Percentiles rank a stretch among this genome's conserved stretches.
These are phyloP conservation scores for Rhytidiadelphus loreus DNA, from an alignment of 225 moss, liverwort and hornwort genomes.

Conservation along the genomic window DNA sequence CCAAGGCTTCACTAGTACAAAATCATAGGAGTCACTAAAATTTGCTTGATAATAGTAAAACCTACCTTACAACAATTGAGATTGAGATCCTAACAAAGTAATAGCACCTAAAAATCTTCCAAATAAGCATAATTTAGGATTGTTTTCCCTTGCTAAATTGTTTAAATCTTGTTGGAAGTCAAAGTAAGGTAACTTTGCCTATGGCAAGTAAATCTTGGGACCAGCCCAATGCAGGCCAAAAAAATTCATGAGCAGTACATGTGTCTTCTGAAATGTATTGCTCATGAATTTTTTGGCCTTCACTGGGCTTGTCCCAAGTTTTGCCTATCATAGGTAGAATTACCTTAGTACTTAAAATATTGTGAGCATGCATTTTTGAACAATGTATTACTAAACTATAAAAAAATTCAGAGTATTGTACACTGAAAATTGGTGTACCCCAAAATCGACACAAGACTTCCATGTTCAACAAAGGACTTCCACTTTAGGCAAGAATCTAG, in stretches of 20 bases:
- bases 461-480: background rate
- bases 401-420: no score
- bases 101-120: background rate
- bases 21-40: background rate
- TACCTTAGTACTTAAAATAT: no score
- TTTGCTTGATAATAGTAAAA: background rate
- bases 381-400: background rate
- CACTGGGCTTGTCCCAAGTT: no score
- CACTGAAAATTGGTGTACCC: accelerated
- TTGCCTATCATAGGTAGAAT: no score
- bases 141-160: background rate
- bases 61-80: background rate
- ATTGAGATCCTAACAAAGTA: background rate
- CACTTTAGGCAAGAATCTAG: background rate
- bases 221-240: no score
- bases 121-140: background rate
- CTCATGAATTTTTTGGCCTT: no score
- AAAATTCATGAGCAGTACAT: no score
- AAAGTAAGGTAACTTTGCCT: no score
- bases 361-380: background rate
- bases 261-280: no score
- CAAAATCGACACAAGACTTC: background rate
- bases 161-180: background rate
- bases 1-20: accelerated
- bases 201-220: no score